phyloP scores from a whole-genome alignment of 2,329 filamentous ascomycete genomes.

The Fusarium lateritium region DNA sequence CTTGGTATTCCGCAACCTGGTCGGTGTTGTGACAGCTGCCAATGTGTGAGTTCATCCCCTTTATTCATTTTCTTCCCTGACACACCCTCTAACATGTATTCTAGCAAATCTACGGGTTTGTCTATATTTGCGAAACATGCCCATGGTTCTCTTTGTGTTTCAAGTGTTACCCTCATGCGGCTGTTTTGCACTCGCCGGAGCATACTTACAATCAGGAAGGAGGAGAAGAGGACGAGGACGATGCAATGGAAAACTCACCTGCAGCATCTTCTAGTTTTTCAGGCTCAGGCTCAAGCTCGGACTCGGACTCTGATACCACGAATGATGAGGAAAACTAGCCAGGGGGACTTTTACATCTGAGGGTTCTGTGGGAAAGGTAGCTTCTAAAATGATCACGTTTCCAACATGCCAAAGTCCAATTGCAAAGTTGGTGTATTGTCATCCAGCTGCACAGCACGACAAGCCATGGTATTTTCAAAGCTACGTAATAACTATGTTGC shows the following conservation, averaged over 20 bases:
- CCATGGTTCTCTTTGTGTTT: not conserved
- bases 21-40: not conserved
- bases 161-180: slow-evolving; percentile 6
- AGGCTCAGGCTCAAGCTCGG: not conserved
- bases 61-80: too few species aligned
- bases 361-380: too few species aligned
- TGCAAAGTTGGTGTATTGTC: too few species aligned
- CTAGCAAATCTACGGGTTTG: not conserved
- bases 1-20: too few species aligned
- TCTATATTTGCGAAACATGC: not conserved
- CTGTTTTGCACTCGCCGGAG: not conserved
- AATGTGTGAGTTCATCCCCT: slow-evolving; percentile 8
- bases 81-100: too few species aligned
- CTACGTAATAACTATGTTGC: too few species aligned
- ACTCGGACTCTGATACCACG: not conserved
- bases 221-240: not conserved
- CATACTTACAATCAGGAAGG: not conserved
- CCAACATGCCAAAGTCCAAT: too few species aligned
- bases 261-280: fast-evolving
- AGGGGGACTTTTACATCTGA: too few species aligned
- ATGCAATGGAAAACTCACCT: not conserved
- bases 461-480: too few species aligned
- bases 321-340: not conserved
- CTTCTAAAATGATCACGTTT: too few species aligned
- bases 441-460: too few species aligned